Evolutionary conservation across 106 monocot species (phyloP), one percentile per base, ranked within the genome.

Genomic region (Dendrobium officinale): DNA sequence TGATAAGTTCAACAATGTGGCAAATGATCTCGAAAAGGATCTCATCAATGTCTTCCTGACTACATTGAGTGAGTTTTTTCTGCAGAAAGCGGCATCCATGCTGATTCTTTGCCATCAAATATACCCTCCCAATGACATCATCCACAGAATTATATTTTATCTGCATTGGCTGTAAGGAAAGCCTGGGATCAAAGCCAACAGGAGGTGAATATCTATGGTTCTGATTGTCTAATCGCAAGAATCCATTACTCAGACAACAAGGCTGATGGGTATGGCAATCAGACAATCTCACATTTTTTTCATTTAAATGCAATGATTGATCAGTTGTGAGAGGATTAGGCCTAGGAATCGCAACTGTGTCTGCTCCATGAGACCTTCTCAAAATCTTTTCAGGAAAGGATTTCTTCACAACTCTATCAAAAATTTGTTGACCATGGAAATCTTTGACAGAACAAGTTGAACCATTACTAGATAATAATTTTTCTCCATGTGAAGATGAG

Each of bases 1-100:
- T 86, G 84, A 89, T 86, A 19, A 93, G 82, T 47, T 91, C 91
- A 72, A 84, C 87, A 87, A 93, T 77, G 41, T 91, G 80, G 72
- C 10, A 59, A 59, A 84, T 89, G 73, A 89, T 85, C 75, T 86
- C 93, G 66, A 15, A 11, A 82, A 89, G 87, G 18, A 93, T 82
- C 75, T 86, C 83, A 10, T 81, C 80, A 54, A 84, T 9, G 55
- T 93, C 89, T 67, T 87, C 73, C n/a, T n/a, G 56, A 42, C 77
- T 84, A 42, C 90, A 79, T 55, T 90, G 81, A 1, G 56, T 72
- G n/a, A 90, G 29, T 78, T 78, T 81, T 42, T n/a, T 84, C 72
- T 89, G 93, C 80, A 93, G 83, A 61, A 81, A 93, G 24, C 85
- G 82, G 67, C 88, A 91, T 78, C 84, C 89, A 16, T 79, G 59